Evolutionary conservation across 345 rosid species (phyloP).

Genomic region (Pseudoturritis turrita): DNA sequence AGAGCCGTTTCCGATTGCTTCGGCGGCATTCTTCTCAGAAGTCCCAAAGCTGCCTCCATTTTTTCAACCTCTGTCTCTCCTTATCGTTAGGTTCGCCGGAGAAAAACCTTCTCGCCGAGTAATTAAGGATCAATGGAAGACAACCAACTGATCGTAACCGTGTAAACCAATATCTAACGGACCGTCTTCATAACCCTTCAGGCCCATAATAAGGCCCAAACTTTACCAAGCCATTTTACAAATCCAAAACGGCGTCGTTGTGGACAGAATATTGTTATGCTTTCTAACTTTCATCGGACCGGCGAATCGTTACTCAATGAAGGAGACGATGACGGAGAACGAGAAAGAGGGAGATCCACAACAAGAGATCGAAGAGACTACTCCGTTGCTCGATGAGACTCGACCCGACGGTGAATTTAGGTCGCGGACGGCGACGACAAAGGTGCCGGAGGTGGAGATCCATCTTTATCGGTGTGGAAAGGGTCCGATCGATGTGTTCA

Average conservation of each 20-base stretch:
- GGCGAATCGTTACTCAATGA: slow-evolving; percentile 10
- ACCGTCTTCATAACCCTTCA: not conserved
- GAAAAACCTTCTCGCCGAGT: slow-evolving; percentile 5
- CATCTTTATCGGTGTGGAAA: slow-evolving; percentile 60
- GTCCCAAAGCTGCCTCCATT: slow-evolving; percentile 94
- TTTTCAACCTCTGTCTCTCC: not conserved
- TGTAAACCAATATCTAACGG: not conserved
- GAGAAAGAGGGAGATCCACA: slow-evolving; percentile 21
- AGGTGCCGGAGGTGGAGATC: slow-evolving; percentile 79
- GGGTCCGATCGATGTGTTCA: slow-evolving; percentile 87
- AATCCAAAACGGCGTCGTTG: not conserved
- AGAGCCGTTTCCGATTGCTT: slow-evolving; percentile 88
- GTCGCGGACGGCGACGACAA: slow-evolving; percentile 34
- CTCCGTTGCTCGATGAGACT: slow-evolving; percentile 17
- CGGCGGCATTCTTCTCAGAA: slow-evolving; percentile 90
- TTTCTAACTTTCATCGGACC: not conserved
- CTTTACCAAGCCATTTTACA: not conserved
- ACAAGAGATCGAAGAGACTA: slow-evolving; percentile 47
- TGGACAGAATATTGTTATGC: not conserved
- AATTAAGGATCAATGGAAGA: too few relatives aligned
- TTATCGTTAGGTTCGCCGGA: not conserved
- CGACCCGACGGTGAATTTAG: slow-evolving; percentile 9
- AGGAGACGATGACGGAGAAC: slow-evolving; percentile 20
- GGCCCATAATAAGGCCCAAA: not conserved
- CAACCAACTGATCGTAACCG: not conserved